A percentile compares a stretch with the other conserved stretches of the same genome.
Evolutionary conservation across 2,329 filamentous ascomycete genomes (phyloP).

Genomic region (Fusarium brevicatenulatum): DNA sequence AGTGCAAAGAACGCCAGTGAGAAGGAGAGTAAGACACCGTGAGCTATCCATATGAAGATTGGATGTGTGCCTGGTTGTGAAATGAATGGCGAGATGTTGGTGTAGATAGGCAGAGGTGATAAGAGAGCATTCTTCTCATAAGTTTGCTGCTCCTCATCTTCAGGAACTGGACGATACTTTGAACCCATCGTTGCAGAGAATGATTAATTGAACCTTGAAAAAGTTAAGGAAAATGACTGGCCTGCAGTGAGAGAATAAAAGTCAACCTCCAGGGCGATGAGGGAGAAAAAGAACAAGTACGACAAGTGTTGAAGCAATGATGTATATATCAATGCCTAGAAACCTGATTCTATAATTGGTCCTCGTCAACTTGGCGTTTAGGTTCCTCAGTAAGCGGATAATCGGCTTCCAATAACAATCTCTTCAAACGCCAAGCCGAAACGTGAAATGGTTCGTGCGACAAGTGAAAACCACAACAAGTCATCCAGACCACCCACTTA

Average conservation of each 20-base stretch:
- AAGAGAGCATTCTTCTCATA: constrained; percentile 26
- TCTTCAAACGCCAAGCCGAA: constrained; percentile 26
- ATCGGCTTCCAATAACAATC: not conserved
- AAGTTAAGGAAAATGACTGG: not conserved
- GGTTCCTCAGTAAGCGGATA: not conserved
- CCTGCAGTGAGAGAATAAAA: not conserved
- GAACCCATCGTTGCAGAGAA: not conserved
- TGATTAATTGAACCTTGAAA: not conserved
- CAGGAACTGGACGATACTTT: constrained; percentile 11
- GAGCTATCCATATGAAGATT: constrained; percentile 21
- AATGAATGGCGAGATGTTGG: not conserved
- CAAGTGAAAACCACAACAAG: not conserved
- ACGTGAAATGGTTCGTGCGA: constrained; percentile 11
- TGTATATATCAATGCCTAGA: not conserved
- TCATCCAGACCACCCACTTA: not conserved
- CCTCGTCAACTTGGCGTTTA: not conserved
- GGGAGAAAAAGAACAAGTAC: not conserved
- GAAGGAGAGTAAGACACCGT: constrained; percentile 18
- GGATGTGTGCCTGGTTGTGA: not conserved
- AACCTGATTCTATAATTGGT: not conserved
- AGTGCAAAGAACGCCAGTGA: constrained; percentile 29
- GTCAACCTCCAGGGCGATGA: not conserved
- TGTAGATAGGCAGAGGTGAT: not conserved
- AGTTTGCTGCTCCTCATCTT: constrained; percentile 19
- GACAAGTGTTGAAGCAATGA: not conserved